Evolutionary conservation across 1,284 basidiomycete genomes (phyloP), one percentile per base, ranked within the genome.

Genomic region (Laetiporus sulphureus): DNA sequence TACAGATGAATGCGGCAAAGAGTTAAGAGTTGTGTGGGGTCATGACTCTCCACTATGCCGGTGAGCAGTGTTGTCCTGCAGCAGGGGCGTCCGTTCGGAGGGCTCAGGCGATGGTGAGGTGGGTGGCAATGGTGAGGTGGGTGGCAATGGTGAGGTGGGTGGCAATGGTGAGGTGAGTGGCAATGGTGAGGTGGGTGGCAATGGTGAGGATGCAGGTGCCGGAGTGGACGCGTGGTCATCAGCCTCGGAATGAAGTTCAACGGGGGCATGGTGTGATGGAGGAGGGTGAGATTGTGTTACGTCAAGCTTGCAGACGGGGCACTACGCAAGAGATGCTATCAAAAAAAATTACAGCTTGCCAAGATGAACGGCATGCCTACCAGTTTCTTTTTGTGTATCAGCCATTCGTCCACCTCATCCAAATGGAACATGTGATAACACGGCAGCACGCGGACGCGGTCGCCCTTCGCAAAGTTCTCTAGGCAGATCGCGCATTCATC

Each of bases 401-500:
- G 66, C 92, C 92, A 96, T 52, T 83, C 75, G 58, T 92, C 90
- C 32, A 94, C 80, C 62, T 94, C 91, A 34, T 83, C 79, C 41
- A 86, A 68, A 62, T 91, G 87, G 61, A 89, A 91, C 42, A 94
- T 79, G 59, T 95, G 92, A 40, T 88, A 83, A 57, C 92, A 96
- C 0, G 92, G 92, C 36, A 95, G 61, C 39, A 93, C 88, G 50
- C 91, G 77, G 25, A 95, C 89, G 48, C 79, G 73, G 58, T 96
- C 92, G 2, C 91, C 91, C 52, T 80, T 79, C 30, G 68, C 79
- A 54, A 95, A 95, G 50, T 84, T 79, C 49, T 77, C 85, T 49
- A 96, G 72, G 60, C 92, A 96, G 49, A 96, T 94, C 10, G 91
- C 86, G 56, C 92, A 96, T 59, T 95, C 90, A 33, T 68, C 55